Conservation (phyloP, 441 rosid genomes). For the Francoa sonchifolia region DNA sequence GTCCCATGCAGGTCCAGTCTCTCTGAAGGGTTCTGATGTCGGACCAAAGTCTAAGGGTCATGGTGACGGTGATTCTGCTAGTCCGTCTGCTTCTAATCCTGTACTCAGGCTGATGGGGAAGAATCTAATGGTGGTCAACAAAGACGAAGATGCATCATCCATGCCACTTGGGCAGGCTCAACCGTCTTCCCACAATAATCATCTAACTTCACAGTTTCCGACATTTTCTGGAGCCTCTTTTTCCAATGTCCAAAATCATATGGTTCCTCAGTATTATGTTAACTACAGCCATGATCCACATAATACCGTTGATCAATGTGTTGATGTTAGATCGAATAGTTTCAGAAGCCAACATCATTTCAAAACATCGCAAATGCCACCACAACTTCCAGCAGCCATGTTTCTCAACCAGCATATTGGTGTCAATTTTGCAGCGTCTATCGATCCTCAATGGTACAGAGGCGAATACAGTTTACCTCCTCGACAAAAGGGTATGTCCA, state of each 20-base stretch:
- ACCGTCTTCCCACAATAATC: slow-evolving; percentile 16
- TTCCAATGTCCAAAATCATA: slow-evolving; percentile 16
- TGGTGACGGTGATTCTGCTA: slow-evolving; percentile 23
- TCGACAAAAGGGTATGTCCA: slow-evolving; percentile 7
- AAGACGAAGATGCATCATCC: slow-evolving; percentile 45
- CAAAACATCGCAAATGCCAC: slow-evolving; percentile 15
- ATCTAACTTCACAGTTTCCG: slow-evolving; percentile 21
- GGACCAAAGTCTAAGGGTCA: slow-evolving; percentile 23
- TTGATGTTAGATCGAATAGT: slow-evolving; percentile 19
- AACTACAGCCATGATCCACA: slow-evolving; percentile 18
- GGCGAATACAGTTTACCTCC: slow-evolving; percentile 15
- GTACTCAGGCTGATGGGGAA: slow-evolving; percentile 91
- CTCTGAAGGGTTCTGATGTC: slow-evolving; percentile 29
- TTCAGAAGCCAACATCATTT: slow-evolving; percentile 13
- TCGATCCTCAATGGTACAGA: slow-evolving; percentile 18
- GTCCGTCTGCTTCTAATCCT: slow-evolving; percentile 66
- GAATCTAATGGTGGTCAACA: slow-evolving; percentile 74
- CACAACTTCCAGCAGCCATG: slow-evolving; percentile 18
- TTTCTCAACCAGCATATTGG: slow-evolving; percentile 14
- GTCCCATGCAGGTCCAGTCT: slow-evolving; percentile 17
- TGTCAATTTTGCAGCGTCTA: slow-evolving; percentile 15
- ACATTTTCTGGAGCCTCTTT: slow-evolving; percentile 18
- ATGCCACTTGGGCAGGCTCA: slow-evolving; percentile 24
- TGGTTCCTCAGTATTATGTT: slow-evolving; percentile 18
- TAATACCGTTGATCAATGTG: slow-evolving; percentile 14